Conservation (phyloP, 2,329 filamentous ascomycete genomes). For the Nannizziopsis arthrosporioides region DNA sequence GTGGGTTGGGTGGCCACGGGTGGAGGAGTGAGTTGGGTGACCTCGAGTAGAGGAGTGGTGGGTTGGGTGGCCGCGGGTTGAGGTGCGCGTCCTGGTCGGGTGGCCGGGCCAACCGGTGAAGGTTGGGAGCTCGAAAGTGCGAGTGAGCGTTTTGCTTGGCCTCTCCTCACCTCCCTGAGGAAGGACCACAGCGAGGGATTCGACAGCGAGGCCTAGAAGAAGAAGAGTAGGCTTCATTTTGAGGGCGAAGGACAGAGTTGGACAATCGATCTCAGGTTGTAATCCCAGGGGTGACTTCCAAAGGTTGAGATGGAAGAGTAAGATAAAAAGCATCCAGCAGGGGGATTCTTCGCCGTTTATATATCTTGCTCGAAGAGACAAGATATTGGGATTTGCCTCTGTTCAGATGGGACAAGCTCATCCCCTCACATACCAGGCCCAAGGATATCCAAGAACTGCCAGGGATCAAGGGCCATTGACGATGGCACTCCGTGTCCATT, state of each 20-base stretch:
- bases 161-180: neutral
- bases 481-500: neutral
- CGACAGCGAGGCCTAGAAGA: constrained; percentile 8
- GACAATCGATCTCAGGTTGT: neutral
- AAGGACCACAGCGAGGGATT: constrained; percentile 5
- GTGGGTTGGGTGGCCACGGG: neutral
- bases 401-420: constrained; percentile 1
- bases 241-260: neutral
- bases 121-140: neutral
- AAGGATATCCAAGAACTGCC: constrained; percentile 6
- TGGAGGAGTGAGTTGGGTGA: neutral
- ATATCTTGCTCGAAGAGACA: constrained; percentile 3
- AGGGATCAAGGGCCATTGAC: constrained; percentile 3
- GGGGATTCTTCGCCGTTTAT: constrained; percentile 7
- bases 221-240: constrained; percentile 10
- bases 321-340: neutral
- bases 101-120: neutral
- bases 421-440: constrained; percentile 3
- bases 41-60: neutral
- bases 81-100: neutral
- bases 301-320: neutral
- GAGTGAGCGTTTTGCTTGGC: neutral
- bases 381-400: constrained; percentile 1
- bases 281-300: neutral
- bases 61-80: neutral